These are phyloP conservation scores for Phytophthora foliorum DNA, from an alignment of 352 stramenopile genomes.

Conservation along the genomic window DNA sequence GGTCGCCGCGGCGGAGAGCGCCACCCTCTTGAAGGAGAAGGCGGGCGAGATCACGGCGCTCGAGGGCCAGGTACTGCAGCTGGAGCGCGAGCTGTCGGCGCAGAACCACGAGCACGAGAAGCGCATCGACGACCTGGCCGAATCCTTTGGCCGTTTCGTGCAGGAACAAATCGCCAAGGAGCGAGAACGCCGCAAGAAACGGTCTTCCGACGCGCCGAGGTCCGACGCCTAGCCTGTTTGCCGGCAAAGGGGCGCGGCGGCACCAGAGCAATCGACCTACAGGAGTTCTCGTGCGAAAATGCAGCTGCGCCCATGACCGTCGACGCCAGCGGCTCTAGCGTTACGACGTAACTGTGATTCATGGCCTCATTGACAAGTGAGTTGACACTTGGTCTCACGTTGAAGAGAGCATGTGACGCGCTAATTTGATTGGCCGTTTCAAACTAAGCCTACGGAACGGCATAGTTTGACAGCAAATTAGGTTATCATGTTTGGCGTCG, in stretches of 20 bases:
- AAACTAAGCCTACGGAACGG: not conserved
- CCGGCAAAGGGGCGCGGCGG: slow-evolving; percentile 1
- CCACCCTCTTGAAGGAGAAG: slow-evolving; percentile 46
- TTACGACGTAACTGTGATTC: not conserved
- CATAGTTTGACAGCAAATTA: not conserved
- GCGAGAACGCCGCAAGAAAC: slow-evolving; percentile 48
- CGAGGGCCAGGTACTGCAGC: slow-evolving; percentile 51
- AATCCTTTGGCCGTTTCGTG: slow-evolving; percentile 62
- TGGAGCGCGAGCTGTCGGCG: slow-evolving; percentile 51
- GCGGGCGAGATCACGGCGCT: slow-evolving; percentile 36
- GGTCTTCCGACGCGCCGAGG: slow-evolving; percentile 3
- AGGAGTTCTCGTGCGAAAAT: not conserved
- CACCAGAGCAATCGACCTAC: not conserved
- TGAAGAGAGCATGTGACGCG: not conserved
- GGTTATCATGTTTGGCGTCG: not conserved
- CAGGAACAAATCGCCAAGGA: slow-evolving; percentile 66
- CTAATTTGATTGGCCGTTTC: not conserved
- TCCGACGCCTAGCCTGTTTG: slow-evolving; percentile 9
- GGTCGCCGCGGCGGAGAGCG: slow-evolving; percentile 38
- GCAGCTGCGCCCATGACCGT: not conserved
- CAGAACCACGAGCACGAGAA: slow-evolving; percentile 64
- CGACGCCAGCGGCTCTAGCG: not conserved
- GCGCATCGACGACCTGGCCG: slow-evolving; percentile 61
- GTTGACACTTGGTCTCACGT: not conserved
- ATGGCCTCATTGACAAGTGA: not conserved